phyloP scores from a whole-genome alignment of 148 eudicot genomes.

The Spergularia marina region DNA sequence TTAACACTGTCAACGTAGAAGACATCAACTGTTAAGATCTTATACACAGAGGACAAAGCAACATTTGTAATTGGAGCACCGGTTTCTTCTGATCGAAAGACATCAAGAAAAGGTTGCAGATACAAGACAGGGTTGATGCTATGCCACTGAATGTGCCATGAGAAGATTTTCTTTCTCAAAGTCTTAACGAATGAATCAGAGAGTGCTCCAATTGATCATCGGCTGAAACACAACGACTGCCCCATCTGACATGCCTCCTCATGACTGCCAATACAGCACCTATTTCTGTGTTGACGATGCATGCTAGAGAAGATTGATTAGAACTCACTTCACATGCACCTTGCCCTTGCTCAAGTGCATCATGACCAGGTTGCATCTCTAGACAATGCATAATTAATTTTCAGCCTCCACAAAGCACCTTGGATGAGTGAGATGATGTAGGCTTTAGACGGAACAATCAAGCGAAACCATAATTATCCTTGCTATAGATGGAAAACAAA shows the following conservation, averaged over 20 bases:
- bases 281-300: slow-evolving; percentile 77
- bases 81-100: slow-evolving; percentile 87
- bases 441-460: slow-evolving; percentile 14
- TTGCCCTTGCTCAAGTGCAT: slow-evolving; percentile 5
- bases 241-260: slow-evolving; percentile 97
- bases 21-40: slow-evolving; percentile 71
- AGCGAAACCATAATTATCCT: slow-evolving; percentile 7
- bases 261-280: slow-evolving; percentile 86
- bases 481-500: background rate
- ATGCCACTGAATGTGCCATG: slow-evolving; percentile 74
- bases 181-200: slow-evolving; percentile 65
- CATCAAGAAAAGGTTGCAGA: slow-evolving; percentile 85
- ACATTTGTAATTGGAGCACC: slow-evolving; percentile 93
- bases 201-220: slow-evolving; percentile 83
- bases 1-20: slow-evolving; percentile 54
- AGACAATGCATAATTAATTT: slow-evolving; percentile 14
- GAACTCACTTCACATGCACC: slow-evolving; percentile 30
- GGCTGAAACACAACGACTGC: slow-evolving; percentile 63
- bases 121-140: slow-evolving; percentile 59
- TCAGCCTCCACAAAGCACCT: slow-evolving; percentile 6
- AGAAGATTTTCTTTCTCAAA: slow-evolving; percentile 63
- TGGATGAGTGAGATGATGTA: slow-evolving; percentile 5
- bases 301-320: slow-evolving; percentile 56
- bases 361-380: slow-evolving; percentile 16
- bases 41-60: slow-evolving; percentile 89